Evolutionary conservation across 2,329 filamentous ascomycete genomes (phyloP).

Genomic region (Trichophyton schoenleinii): DNA sequence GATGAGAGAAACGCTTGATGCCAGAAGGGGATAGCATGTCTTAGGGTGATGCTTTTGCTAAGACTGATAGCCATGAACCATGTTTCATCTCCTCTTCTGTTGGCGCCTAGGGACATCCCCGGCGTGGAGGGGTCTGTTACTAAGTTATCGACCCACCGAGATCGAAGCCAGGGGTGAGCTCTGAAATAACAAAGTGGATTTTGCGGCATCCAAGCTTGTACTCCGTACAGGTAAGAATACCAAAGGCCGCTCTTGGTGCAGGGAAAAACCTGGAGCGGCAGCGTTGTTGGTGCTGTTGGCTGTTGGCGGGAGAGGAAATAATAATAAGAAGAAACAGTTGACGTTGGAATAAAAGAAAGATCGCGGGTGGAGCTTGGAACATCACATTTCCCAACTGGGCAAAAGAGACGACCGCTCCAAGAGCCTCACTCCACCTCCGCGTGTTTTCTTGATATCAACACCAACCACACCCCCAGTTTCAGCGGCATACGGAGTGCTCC

Average conservation of each 20-base stretch:
- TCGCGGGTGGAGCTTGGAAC: neutral
- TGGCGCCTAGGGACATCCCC: no score
- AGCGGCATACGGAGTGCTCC: neutral
- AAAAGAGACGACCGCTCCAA: neutral
- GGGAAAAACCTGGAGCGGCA: neutral
- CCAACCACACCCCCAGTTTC: neutral
- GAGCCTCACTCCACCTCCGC: neutral
- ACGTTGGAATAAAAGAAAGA: slow-evolving; percentile 1
- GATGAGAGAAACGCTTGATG: neutral
- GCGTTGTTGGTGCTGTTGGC: neutral
- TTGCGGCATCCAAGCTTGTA: neutral
- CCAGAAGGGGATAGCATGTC: neutral
- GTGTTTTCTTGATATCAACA: neutral
- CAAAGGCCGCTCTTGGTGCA: neutral
- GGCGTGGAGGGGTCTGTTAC: no score
- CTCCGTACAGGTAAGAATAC: no score
- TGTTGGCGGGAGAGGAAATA: neutral
- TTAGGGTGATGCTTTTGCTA: neutral
- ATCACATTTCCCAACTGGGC: neutral
- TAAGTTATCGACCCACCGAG: neutral
- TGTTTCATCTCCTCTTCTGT: neutral
- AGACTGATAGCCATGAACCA: slow-evolving; percentile 2
- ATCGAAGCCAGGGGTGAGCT: neutral
- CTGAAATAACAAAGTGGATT: neutral
- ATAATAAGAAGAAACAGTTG: neutral